These are phyloP conservation scores for Aspergillus sp. DNA, from an alignment of 2,329 filamentous ascomycete genomes.

Conservation along the genomic window DNA sequence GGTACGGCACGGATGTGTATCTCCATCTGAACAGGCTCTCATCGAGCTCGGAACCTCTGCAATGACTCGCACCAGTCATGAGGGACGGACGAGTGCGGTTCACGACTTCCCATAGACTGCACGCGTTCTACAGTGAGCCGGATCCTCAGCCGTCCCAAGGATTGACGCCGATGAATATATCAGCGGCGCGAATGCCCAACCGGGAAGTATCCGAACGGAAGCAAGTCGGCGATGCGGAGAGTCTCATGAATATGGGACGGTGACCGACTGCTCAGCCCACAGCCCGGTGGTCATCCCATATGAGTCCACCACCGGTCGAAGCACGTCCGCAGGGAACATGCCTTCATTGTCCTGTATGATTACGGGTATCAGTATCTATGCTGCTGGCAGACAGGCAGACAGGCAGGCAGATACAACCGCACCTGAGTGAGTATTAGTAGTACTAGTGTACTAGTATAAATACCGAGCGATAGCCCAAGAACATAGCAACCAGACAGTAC, in stretches of 20 bases:
- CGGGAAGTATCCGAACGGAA: slow-evolving; percentile 74
- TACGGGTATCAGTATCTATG: too few species aligned
- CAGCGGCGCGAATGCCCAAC: slow-evolving; percentile 57
- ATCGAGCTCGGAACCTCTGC: slow-evolving; percentile 88
- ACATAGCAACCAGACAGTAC: too few species aligned
- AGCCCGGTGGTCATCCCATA: too few species aligned
- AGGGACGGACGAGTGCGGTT: slow-evolving; percentile 54
- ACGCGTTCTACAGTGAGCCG: slow-evolving; percentile 29
- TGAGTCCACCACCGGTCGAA: too few species aligned
- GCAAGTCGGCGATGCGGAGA: slow-evolving; percentile 82
- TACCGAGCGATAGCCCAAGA: too few species aligned
- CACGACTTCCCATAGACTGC: slow-evolving; percentile 32
- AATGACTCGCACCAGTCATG: slow-evolving; percentile 87
- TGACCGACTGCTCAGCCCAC: too few species aligned
- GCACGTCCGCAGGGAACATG: too few species aligned
- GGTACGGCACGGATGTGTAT: slow-evolving; percentile 97
- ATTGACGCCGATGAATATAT: slow-evolving; percentile 44
- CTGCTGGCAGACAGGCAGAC: too few species aligned
- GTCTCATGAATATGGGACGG: slow-evolving; percentile 65
- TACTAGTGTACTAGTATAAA: too few species aligned
- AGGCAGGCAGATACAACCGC: too few species aligned
- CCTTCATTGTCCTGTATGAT: too few species aligned
- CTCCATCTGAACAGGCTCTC: slow-evolving; percentile 93
- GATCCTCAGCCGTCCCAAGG: slow-evolving; percentile 35
- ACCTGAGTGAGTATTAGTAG: too few species aligned